A percentile compares a stretch with the other conserved stretches of the same genome.
Conservation (phyloP, 495 filamentous ascomycete species). For the Barbatosphaeria neglecta region DNA sequence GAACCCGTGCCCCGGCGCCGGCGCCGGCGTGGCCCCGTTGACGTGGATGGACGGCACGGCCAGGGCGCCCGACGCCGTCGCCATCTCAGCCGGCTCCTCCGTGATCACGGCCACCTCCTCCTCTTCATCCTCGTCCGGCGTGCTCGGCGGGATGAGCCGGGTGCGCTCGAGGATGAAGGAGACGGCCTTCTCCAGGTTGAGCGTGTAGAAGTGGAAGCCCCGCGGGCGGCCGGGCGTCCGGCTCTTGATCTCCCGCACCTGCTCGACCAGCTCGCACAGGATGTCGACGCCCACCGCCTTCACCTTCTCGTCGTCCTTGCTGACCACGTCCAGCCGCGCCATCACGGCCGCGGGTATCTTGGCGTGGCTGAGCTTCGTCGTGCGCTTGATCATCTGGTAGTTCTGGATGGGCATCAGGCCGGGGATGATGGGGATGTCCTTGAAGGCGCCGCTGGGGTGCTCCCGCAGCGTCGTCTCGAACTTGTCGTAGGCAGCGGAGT, state of each 20-base stretch:
- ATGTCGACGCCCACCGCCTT: slow-evolving; percentile 65
- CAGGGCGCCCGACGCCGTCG: slow-evolving; percentile 33
- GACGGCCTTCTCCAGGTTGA: slow-evolving; percentile 94
- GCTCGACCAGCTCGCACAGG: slow-evolving; percentile 55
- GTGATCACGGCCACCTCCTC: slow-evolving; percentile 37
- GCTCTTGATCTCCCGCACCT: slow-evolving; percentile 51
- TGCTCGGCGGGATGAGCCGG: slow-evolving; percentile 59
- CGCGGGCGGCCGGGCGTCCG: slow-evolving; percentile 41
- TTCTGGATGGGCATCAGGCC: slow-evolving; percentile 96
- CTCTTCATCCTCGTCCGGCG: slow-evolving; percentile 23
- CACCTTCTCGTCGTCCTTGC: slow-evolving; percentile 83
- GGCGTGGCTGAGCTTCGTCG: slow-evolving; percentile 90
- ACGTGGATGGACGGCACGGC: slow-evolving; percentile 21
- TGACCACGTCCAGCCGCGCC: slow-evolving; percentile 62
- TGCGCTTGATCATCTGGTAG: slow-evolving; percentile 87
- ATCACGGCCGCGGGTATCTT: slow-evolving; percentile 61
- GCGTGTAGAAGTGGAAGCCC: slow-evolving; percentile 95
- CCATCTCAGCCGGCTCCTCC: slow-evolving; percentile 36
- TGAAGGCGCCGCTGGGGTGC: slow-evolving; percentile 78
- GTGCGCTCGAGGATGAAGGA: slow-evolving; percentile 82
- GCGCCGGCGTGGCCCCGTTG: slow-evolving; percentile 18
- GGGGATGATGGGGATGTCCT: slow-evolving; percentile 81
- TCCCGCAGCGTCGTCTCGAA: slow-evolving; percentile 71
- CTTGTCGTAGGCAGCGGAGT: slow-evolving; percentile 63
- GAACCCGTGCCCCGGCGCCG: slow-evolving; percentile 6